Conservation (phyloP, 768 basidiomycete genomes). For the Gloeopeniophorella convolvens region DNA sequence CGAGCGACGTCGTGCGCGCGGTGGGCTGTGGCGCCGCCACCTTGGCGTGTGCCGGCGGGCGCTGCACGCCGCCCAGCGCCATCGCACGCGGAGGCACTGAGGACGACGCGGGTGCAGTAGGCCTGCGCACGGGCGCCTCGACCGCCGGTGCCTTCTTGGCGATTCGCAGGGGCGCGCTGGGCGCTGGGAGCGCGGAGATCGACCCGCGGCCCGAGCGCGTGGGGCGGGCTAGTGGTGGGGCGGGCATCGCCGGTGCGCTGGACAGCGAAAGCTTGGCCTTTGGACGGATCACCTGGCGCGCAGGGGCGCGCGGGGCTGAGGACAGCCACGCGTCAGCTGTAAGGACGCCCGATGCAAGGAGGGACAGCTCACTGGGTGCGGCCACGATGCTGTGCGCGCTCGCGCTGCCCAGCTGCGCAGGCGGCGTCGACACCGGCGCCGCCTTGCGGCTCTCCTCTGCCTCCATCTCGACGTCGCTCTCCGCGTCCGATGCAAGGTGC, state of each 20-base stretch:
- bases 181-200: conserved; percentile 7
- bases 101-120: background rate
- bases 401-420: background rate
- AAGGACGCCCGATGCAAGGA: too few species aligned
- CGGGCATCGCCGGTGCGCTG: background rate
- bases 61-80: conserved; percentile 9
- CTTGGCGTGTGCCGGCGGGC: background rate
- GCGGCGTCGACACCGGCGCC: conserved; percentile 8
- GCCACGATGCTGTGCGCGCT: too few species aligned
- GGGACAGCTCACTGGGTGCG: too few species aligned
- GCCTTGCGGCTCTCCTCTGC: background rate
- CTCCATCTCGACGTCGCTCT: conserved; percentile 1
- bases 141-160: background rate
- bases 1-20: background rate
- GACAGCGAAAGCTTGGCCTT: background rate
- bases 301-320: background rate
- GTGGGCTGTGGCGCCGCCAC: background rate
- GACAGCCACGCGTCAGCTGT: background rate
- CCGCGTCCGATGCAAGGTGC: conserved; percentile 7
- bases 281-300: conserved; percentile 4
- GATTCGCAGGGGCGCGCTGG: background rate
- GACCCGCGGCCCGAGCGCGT: conserved; percentile 3
- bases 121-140: background rate
- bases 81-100: background rate
- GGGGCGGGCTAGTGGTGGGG: background rate